Evolutionary conservation across 2,329 filamentous ascomycete genomes (phyloP), one percentile per base, ranked within the genome.

Genomic region (Venturia aucupariae): DNA sequence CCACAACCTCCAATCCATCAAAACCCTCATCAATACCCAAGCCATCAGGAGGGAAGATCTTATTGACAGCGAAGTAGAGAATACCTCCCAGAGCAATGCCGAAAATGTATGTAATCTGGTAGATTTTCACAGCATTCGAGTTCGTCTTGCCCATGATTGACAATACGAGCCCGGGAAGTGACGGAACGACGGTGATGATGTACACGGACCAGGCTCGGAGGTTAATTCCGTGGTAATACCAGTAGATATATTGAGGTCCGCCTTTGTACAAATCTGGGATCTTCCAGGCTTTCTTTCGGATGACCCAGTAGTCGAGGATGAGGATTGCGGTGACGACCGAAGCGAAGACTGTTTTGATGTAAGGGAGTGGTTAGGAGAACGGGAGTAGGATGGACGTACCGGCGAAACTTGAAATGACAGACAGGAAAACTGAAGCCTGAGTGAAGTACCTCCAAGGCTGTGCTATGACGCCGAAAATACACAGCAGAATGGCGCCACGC

Each of bases 331-430:
- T 60, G 2, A 38, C 32, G 30, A 60, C 55, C 4, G 55, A 39
- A 19, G 55, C 55, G 13, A 60, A 60, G 10, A 60, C 55, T 60
- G 30, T 38, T 51, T 5, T 13, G 30, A 27, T 32, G 27, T 60
- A 11, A 60, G 30, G 8, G 10, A 60, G 17, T n/a, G 15, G 15
- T 7, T 22, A 13, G 3, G 8, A 41, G 10, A 59, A 17, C 39
- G 32, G 17, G 30, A 10, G 55, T 27, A 32, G n/a, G 42, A 57
- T 35, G 27, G 19, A 39, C 55, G 3, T 39, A 60, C 55, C 55
- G 19, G 55, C 55, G 30, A 60, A 60, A 60, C 55, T 60, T 3
- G 55, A 60, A 27, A 60, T 60, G 55, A 60, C 55, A 27, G 55
- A 60, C 10, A 39, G 22, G 30, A 60, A 60, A 19, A 60, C 17